Base-by-base conservation (phyloP, 2,329 filamentous ascomycete genomes). In the Fusarium staphyleae region DNA sequence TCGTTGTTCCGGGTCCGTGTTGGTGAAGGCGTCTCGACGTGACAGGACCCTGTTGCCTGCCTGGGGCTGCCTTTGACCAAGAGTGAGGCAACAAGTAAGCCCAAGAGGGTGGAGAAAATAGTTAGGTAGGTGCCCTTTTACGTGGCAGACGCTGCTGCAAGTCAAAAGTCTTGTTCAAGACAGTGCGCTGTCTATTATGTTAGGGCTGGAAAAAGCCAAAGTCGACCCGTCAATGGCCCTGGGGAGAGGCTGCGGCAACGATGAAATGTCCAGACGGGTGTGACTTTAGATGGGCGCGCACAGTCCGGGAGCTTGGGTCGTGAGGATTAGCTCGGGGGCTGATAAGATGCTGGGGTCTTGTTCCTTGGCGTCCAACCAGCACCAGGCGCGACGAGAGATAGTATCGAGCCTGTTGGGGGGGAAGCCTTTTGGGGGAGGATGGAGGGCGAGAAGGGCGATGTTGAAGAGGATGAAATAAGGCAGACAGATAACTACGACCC, bases 181-280 rank as follows among this genome's bases (percentile, higher is more conserved):
- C 34, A 13, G 49, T 28, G 55, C 35, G 35, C n/a, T 34, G 22
- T 28, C 36, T 28, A n/a, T n/a, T n/a, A n/a, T n/a, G n/a, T n/a
- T n/a, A 46, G 11, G 43, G 28, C 40, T 42, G 40, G 18, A 34
- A 54, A 60, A 60, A 61, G 43, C 35, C 44, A 62, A 61, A 54
- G 13, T 13, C 33, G 50, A 61, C n/a, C n/a, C 19, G 43, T 36
- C 24, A 35, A 18, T 15, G 45, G 22, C 15, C 40, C 22, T 24
- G 22, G 34, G 40, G 18, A 29, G 15, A 24, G 22, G 22, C 22
- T 24, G 22, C 36, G 12, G 28, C 37, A 29, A 45, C 28, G 51
- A 42, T 16, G 54, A 40, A 42, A 22, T 44, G 32, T 60, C 42
- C 18, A 36, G 34, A 42, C 34, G 40, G 32, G 22, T 29, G 37